Evolutionary conservation across 257 asterid genomes (phyloP), one percentile per base, ranked within the genome.

Genomic region (Verbena officinalis): DNA sequence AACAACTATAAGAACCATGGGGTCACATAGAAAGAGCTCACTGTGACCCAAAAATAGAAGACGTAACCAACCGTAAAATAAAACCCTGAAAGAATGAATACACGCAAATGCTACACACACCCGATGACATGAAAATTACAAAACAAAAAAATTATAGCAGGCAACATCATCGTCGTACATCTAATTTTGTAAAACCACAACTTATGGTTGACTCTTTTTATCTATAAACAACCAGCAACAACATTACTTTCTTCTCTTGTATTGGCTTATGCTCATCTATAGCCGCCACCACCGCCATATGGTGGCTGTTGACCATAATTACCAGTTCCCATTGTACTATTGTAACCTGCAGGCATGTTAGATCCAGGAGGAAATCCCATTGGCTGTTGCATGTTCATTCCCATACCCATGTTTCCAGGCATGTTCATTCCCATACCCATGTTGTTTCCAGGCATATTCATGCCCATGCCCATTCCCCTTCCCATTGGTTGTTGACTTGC

Each of bases 281-380:
- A 87, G 75, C 99, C 96, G 75, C 99, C 96, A 60, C 91, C 95
- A 53, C 90, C 95, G 54, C 90, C 87, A 52, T 87, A 27, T 27
- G 33, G 81, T 27, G 87, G 87, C 48, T 80, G 91, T 70, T 93
- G 96, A 46, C 82, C 81, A 20, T 83, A 88, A 58, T 77, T 81
- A 55, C 90, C 89, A n/a, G 75, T 27, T 31, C 97, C 96, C 85
- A 75, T 82, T 72, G 69, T 74, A 43, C 86, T 86, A 71, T 84
- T 89, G 73, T 87, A 84, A 22, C 87, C 92, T 63, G 86, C 86
- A 15, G 90, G 84, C 65, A 76, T 60, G 48, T 64, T 62, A n/a
- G 85, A 63, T 34, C 89, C 86, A 1, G 95, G 87, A 70, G 90
- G 87, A 71, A 55, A 72, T 68, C 96, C 93, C 75, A 76, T 65